Conservation (phyloP, 1,284 basidiomycete species). For the Leccinum pachyderme region DNA sequence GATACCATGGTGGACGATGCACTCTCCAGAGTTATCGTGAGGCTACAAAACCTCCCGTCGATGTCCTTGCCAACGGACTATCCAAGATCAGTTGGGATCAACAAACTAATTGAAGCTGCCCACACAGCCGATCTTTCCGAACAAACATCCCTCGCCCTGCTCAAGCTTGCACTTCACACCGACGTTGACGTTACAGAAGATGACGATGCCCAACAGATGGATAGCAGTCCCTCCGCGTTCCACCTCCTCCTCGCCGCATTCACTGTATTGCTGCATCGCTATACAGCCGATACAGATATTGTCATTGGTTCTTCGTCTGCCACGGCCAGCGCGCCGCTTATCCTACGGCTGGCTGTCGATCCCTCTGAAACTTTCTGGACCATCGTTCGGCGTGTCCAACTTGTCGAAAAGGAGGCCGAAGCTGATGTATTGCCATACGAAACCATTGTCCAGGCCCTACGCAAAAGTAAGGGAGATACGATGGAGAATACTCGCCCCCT, state of each 20-base stretch:
- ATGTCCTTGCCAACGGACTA: constrained; percentile 97
- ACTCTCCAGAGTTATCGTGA: constrained; percentile 55
- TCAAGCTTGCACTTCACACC: constrained; percentile 75
- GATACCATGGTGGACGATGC: constrained; percentile 36
- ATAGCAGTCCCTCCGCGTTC: constrained; percentile 76
- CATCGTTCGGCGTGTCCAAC: constrained; percentile 83
- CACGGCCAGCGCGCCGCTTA: constrained; percentile 74
- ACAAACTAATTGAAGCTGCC: constrained; percentile 78
- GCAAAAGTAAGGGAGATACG: constrained; percentile 60
- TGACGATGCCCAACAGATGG: constrained; percentile 44
- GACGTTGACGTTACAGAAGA: constrained; percentile 55
- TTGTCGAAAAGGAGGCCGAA: constrained; percentile 84
- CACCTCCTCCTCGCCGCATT: constrained; percentile 93
- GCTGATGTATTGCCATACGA: constrained; percentile 85
- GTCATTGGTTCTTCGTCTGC: constrained; percentile 90
- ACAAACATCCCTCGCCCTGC: constrained; percentile 64
- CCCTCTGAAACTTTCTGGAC: constrained; percentile 91
- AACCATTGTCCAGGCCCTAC: constrained; percentile 71
- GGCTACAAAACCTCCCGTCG: constrained; percentile 79
- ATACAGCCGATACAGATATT: constrained; percentile 95
- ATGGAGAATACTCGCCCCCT: constrained; percentile 60
- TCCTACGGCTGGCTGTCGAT: constrained; percentile 84
- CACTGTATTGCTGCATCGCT: constrained; percentile 87
- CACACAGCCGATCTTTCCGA: constrained; percentile 65
- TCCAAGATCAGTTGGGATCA: constrained; percentile 75